Percentiles rank a stretch among this genome's conserved stretches.
These are phyloP conservation scores for Lentinula sp. DNA, from an alignment of 768 basidiomycete genomes.

Conservation along the genomic window DNA sequence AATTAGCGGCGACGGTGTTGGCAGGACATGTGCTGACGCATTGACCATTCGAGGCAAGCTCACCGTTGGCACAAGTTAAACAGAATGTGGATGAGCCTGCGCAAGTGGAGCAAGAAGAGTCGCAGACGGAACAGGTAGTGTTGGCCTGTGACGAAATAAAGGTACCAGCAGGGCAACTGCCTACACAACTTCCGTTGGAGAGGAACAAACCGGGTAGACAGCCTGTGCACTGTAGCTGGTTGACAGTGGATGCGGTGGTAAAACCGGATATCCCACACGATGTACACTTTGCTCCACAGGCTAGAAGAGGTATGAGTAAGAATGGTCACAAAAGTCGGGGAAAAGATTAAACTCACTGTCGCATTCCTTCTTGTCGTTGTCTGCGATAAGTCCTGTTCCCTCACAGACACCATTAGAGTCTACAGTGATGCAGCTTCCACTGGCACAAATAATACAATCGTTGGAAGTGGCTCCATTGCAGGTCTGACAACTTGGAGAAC, in stretches of 20 bases:
- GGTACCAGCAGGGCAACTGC: slow-evolving; percentile 65
- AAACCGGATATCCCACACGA: slow-evolving; percentile 73
- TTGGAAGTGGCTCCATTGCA: slow-evolving; percentile 66
- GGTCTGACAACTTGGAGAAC: slow-evolving; percentile 62
- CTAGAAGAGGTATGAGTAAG: slow-evolving; percentile 30
- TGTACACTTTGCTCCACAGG: slow-evolving; percentile 79
- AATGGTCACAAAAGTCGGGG: not conserved
- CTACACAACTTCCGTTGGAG: slow-evolving; percentile 62
- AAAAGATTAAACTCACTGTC: slow-evolving; percentile 51
- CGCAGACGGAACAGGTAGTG: slow-evolving; percentile 72
- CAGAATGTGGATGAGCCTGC: slow-evolving; percentile 63
- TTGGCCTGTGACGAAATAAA: slow-evolving; percentile 71
- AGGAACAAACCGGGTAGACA: slow-evolving; percentile 77
- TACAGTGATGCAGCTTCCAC: slow-evolving; percentile 61
- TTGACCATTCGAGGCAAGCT: slow-evolving; percentile 65
- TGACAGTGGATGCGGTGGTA: slow-evolving; percentile 55
- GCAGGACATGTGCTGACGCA: slow-evolving; percentile 75
- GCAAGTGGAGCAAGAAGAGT: slow-evolving; percentile 71
- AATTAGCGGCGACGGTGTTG: slow-evolving; percentile 51
- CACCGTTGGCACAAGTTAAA: slow-evolving; percentile 60
- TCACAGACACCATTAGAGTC: slow-evolving; percentile 68
- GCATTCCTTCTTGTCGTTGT: slow-evolving; percentile 79
- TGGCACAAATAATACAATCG: slow-evolving; percentile 65
- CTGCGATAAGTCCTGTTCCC: slow-evolving; percentile 64
- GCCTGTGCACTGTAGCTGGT: slow-evolving; percentile 65